phyloP scores from a whole-genome alignment of 2,329 filamentous ascomycete genomes.

The Coleophoma eucalyptorum region DNA sequence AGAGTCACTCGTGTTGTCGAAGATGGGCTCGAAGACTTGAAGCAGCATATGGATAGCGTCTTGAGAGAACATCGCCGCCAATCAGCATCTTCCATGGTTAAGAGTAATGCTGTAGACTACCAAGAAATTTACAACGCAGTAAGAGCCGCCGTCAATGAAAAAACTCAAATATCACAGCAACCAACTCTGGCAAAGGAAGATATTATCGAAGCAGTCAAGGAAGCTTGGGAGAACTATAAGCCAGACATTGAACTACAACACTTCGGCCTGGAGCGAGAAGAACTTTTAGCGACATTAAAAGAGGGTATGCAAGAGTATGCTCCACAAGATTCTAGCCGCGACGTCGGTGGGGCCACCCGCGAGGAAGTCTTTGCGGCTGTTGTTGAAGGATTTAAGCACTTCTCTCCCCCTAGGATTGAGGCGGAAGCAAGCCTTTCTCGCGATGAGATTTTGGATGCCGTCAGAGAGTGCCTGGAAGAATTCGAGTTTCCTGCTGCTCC shows the following conservation, averaged over 20 bases:
- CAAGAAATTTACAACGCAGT: slow-evolving; percentile 85
- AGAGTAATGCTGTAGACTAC: slow-evolving; percentile 66
- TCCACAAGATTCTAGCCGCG: slow-evolving; percentile 33
- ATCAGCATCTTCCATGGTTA: slow-evolving; percentile 59
- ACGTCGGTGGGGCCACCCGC: slow-evolving; percentile 60
- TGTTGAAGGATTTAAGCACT: slow-evolving; percentile 80
- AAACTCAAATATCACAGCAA: slow-evolving; percentile 44
- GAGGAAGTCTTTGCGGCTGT: slow-evolving; percentile 85
- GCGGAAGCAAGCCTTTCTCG: slow-evolving; percentile 66
- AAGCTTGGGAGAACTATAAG: slow-evolving; percentile 93
- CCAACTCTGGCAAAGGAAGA: slow-evolving; percentile 70
- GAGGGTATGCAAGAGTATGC: slow-evolving; percentile 79
- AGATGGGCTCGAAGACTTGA: slow-evolving; percentile 76
- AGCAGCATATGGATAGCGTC: slow-evolving; percentile 76
- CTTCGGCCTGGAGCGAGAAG: slow-evolving; percentile 84
- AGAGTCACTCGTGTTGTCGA: slow-evolving; percentile 77
- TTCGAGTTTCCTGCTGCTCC: slow-evolving; percentile 71
- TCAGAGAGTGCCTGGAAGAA: slow-evolving; percentile 82
- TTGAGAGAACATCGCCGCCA: slow-evolving; percentile 72
- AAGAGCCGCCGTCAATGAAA: slow-evolving; percentile 64
- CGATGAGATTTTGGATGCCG: slow-evolving; percentile 79
- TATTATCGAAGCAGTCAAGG: slow-evolving; percentile 79
- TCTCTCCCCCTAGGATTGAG: slow-evolving; percentile 69
- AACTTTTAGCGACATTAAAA: slow-evolving; percentile 81
- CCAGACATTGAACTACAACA: slow-evolving; percentile 90